phyloP scores from a whole-genome alignment of 495 filamentous ascomycete species.

The Talaromyces trachyspermus region DNA sequence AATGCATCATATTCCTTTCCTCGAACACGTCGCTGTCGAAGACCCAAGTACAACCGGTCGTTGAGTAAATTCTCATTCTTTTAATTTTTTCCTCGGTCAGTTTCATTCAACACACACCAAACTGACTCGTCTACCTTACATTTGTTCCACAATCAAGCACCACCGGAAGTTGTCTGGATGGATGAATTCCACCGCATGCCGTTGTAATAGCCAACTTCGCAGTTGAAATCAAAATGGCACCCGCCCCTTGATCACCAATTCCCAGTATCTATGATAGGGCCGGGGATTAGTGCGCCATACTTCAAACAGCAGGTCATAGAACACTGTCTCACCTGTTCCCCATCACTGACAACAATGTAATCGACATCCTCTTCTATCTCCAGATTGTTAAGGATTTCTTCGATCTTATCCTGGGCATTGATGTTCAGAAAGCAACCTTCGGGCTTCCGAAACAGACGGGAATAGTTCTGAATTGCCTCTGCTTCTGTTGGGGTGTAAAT shows the following conservation, averaged over 20 bases:
- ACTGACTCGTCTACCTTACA: slow-evolving; percentile 21
- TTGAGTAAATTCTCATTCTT: slow-evolving; percentile 66
- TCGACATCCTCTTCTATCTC: slow-evolving; percentile 60
- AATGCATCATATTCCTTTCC: slow-evolving; percentile 78
- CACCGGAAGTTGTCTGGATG: slow-evolving; percentile 69
- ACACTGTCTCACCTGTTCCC: slow-evolving; percentile 48
- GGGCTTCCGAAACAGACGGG: slow-evolving; percentile 66
- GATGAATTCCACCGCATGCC: slow-evolving; percentile 78
- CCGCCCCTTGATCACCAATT: slow-evolving; percentile 88
- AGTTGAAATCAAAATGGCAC: slow-evolving; percentile 75
- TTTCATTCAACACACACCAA: not conserved
- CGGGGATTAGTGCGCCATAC: too few relatives aligned
- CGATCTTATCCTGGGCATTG: slow-evolving; percentile 44
- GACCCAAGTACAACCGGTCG: slow-evolving; percentile 77
- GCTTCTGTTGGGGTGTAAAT: slow-evolving; percentile 91
- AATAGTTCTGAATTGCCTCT: slow-evolving; percentile 85
- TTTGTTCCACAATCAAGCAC: slow-evolving; percentile 86
- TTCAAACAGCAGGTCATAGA: too few relatives aligned
- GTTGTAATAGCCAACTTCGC: slow-evolving; percentile 81
- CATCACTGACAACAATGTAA: slow-evolving; percentile 83
- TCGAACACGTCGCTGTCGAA: slow-evolving; percentile 54
- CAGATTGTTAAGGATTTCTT: slow-evolving; percentile 59
- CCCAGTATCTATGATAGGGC: slow-evolving; percentile 59
- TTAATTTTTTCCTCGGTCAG: not conserved
- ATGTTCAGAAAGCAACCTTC: slow-evolving; percentile 62